These are phyloP conservation scores for Debaryomyces prosopidis DNA, from an alignment of 805 yeast species.

Conservation along the genomic window DNA sequence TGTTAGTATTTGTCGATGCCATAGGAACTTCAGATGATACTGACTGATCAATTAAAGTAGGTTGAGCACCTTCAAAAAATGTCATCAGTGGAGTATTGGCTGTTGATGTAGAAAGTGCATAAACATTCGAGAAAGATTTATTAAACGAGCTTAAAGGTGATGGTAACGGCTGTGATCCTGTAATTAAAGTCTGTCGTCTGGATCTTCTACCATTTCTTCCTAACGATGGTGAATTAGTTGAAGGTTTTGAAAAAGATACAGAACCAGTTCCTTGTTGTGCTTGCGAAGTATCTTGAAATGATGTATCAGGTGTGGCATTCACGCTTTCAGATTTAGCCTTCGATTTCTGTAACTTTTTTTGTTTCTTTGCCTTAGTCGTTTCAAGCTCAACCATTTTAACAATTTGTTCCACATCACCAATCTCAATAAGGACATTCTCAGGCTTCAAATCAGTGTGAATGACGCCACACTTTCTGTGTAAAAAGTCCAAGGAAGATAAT, in stretches of 20 bases:
- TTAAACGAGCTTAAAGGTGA: slow-evolving; percentile 72
- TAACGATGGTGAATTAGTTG: slow-evolving; percentile 33
- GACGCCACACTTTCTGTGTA: slow-evolving; percentile 72
- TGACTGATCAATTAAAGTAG: slow-evolving; percentile 6
- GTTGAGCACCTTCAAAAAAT: slow-evolving; percentile 4
- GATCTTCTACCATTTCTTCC: slow-evolving; percentile 52
- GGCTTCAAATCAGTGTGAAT: slow-evolving; percentile 76
- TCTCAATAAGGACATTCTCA: slow-evolving; percentile 74
- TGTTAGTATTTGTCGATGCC: slow-evolving; percentile 9
- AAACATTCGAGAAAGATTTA: slow-evolving; percentile 39
- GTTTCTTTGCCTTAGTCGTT: slow-evolving; percentile 50
- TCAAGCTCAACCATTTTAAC: slow-evolving; percentile 65
- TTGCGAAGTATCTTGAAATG: slow-evolving; percentile 11
- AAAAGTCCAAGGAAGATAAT: slow-evolving; percentile 66
- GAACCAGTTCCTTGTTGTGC: slow-evolving; percentile 1
- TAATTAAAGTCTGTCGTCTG: slow-evolving; percentile 73
- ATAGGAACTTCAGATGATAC: slow-evolving; percentile 16
- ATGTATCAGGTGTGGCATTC: slow-evolving; percentile 14
- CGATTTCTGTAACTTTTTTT: slow-evolving; percentile 42
- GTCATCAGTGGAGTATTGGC: slow-evolving; percentile 39
- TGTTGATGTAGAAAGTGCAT: slow-evolving; percentile 37
- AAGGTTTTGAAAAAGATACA: not conserved
- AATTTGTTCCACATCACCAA: slow-evolving; percentile 80
- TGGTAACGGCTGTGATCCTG: slow-evolving; percentile 92
- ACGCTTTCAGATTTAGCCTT: slow-evolving; percentile 23